A percentile compares a stretch with the other conserved stretches of the same genome.
Evolutionary conservation across 2,329 filamentous ascomycete genomes (phyloP).

Genomic region (Pseudocercospora fijiensis): DNA sequence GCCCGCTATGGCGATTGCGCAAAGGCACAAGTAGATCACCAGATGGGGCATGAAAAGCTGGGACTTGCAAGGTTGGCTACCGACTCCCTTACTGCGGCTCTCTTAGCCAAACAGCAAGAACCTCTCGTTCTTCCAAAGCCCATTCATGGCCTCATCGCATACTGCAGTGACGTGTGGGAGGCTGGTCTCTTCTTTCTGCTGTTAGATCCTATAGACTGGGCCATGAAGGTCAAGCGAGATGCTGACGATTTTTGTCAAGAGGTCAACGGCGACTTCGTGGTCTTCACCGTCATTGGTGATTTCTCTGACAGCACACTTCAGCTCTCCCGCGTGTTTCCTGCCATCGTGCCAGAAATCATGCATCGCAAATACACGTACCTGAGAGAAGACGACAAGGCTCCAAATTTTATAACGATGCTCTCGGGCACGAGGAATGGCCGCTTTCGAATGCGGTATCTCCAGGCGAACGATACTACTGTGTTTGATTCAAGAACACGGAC

Average conservation of each 20-base stretch:
- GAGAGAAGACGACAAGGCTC: not conserved
- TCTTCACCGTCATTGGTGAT: not conserved
- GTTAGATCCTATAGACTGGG: not conserved
- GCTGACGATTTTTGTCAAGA: not conserved
- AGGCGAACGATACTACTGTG: not conserved
- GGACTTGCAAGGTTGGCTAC: not conserved
- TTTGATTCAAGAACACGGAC: not conserved
- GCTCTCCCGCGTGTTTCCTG: not conserved
- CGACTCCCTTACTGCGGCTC: not conserved
- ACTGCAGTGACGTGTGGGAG: not conserved
- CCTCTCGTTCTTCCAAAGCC: not conserved
- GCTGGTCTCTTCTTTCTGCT: not conserved
- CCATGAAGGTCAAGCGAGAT: not conserved
- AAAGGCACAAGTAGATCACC: not conserved
- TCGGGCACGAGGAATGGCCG: not conserved
- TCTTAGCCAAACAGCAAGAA: not conserved
- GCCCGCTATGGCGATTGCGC: not conserved
- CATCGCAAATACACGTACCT: not conserved
- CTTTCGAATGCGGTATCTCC: not conserved
- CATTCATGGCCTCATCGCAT: not conserved
- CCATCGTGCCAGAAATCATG: not conserved
- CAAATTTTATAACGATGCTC: not conserved
- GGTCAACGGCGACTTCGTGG: not conserved
- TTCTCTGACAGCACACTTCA: not conserved
- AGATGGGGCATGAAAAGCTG: not conserved